Evolutionary conservation across 164 flowering plant genomes (phyloP), one percentile per base, ranked within the genome.

Genomic region (Chloranthus sessilifolius): DNA sequence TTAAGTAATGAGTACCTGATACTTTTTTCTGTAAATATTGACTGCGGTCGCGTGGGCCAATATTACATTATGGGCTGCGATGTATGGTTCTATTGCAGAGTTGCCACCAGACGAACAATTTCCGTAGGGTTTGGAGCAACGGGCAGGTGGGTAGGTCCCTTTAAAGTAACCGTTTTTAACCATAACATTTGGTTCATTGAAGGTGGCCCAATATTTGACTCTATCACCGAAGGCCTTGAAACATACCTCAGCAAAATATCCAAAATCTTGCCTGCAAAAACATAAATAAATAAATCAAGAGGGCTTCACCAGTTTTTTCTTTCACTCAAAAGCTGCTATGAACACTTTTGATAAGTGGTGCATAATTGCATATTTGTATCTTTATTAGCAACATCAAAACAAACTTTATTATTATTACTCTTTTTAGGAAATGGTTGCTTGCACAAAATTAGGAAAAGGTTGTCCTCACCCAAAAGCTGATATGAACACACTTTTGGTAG

Each of bases 11-110:
- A 33, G n/a, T 47, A 50, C 53, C 29, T 50, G 53, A 50, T 50
- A 50, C 17, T 50, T 50, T 7, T 23, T 50, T 33, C 39, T 20
- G 30, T 50, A 50, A 21, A 50, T 50, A 29, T 50, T n/a, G 17
- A 21, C 39, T 2, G 53, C 42, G 10, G 42, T 50, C 8, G 53
- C 53, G 14, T 50, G 53, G 19, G 53, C 33, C 1, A 50, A 27
- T 6, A 50, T 50, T 8, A 50, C 41, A 22, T 50, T 50, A 28
- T 50, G 53, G 22, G 53, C 40, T 50, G 53, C 53, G 22, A 50
- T 50, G 53, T 50, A 50, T 35, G 53, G 42, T 19, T 50, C 53
- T 21, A 50, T 11, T 12, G 15, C 53, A 12, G 53, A 50, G 42
- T 50, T 24, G 14, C 53, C 53, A 33, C 12, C 36, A 23, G 50